Percentiles rank a stretch among this genome's conserved stretches.
These are phyloP conservation scores for Ustilago cynodontis DNA, from an alignment of 1,284 basidiomycete species.

Conservation along the genomic window DNA sequence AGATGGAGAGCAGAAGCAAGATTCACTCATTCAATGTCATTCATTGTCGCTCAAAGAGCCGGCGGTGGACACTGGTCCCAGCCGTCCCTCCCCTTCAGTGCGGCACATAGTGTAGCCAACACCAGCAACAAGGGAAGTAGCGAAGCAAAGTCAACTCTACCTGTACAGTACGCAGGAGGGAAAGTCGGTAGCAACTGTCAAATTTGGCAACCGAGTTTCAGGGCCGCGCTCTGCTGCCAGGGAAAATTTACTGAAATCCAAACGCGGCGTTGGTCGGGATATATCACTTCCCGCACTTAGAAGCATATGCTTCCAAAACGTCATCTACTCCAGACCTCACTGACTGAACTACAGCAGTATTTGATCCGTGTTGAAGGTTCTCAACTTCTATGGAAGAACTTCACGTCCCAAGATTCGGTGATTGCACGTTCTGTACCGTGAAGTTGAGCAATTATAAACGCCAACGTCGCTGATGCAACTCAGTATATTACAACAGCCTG, in stretches of 20 bases:
- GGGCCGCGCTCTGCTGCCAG: constrained; percentile 17
- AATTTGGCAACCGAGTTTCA: constrained; percentile 19
- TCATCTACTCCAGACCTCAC: not conserved
- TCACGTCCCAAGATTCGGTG: not conserved
- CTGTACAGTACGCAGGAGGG: too few species aligned
- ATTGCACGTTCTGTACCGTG: not conserved
- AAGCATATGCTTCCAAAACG: not conserved
- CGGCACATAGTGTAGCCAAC: not conserved
- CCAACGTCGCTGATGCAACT: not conserved
- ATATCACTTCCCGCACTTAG: constrained; percentile 19
- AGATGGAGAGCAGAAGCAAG: constrained; percentile 3
- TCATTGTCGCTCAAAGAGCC: not conserved
- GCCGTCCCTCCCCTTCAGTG: constrained; percentile 4
- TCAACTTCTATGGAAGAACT: not conserved
- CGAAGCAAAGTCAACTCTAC: constrained; percentile 2
- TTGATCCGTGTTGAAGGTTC: not conserved
- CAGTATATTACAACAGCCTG: too few species aligned
- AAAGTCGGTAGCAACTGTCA: constrained; percentile 18
- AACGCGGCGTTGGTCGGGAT: constrained; percentile 9
- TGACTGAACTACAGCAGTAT: not conserved
- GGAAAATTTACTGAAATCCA: not conserved
- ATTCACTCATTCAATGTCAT: not conserved
- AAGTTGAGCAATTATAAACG: not conserved
- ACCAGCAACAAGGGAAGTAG: not conserved
- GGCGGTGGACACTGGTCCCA: not conserved